Evolutionary conservation across 805 yeast species (phyloP).

Genomic region (Metschnikowia matae): DNA sequence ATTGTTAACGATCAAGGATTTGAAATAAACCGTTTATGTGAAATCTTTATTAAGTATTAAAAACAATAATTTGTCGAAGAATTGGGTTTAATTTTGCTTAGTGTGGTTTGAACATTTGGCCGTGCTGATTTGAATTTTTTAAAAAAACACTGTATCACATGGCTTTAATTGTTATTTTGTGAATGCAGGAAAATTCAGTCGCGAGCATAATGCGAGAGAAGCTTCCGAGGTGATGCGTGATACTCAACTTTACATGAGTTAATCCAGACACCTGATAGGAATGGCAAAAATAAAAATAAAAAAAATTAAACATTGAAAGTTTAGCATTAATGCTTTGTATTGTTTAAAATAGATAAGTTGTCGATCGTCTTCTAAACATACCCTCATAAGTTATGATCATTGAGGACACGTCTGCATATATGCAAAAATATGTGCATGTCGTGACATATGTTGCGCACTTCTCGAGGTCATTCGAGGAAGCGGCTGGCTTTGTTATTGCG

Average conservation of each 20-base stretch:
- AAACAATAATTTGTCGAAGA: no score
- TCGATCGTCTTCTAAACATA: background rate
- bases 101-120: no score
- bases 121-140: no score
- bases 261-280: background rate
- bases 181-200: background rate
- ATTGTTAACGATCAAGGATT: no score
- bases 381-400: background rate
- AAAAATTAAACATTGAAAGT: background rate
- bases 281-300: background rate
- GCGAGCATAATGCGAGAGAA: constrained; percentile 1
- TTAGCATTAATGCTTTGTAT: background rate
- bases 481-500: constrained; percentile 3
- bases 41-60: no score
- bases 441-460: background rate
- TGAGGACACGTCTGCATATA: background rate
- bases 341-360: background rate
- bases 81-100: no score
- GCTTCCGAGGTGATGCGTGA: background rate
- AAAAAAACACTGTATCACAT: background rate
- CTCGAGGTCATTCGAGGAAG: constrained; percentile 3
- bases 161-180: background rate
- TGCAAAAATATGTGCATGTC: background rate
- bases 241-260: background rate
- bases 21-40: no score